Evolutionary conservation across 805 yeast genomes (phyloP).

Genomic region (Groenewaldozyma salmanticensis): DNA sequence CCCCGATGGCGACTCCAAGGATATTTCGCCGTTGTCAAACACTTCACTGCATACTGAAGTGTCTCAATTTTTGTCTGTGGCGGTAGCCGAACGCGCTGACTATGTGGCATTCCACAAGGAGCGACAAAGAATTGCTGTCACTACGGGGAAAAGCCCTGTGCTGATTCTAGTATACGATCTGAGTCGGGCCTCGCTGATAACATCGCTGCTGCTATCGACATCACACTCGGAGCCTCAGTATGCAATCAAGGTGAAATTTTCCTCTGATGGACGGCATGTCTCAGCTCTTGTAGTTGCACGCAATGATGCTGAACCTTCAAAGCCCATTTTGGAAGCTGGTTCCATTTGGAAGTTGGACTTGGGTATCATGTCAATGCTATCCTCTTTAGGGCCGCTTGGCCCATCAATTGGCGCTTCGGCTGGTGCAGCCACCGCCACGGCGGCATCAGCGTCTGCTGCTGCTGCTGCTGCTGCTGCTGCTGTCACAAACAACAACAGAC

Average conservation of each 20-base stretch:
- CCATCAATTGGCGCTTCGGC: background rate
- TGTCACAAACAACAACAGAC: background rate
- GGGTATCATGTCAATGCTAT: constrained; percentile 13
- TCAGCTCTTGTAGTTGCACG: constrained; percentile 9
- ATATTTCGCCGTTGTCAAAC: constrained; percentile 7
- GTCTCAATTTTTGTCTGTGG: constrained; percentile 14
- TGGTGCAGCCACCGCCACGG: constrained; percentile 1
- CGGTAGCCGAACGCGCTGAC: constrained; percentile 12
- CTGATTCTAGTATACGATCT: constrained; percentile 17
- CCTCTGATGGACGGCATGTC: constrained; percentile 15
- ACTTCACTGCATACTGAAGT: constrained; percentile 16
- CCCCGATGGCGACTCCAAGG: constrained; percentile 9
- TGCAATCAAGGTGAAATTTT: constrained; percentile 7
- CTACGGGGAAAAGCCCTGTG: constrained; percentile 1
- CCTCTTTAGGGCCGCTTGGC: background rate
- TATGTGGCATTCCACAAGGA: constrained; percentile 17
- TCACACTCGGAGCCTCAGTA: background rate
- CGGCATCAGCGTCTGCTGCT: background rate
- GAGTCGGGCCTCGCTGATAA: constrained; percentile 12
- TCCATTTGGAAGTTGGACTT: constrained; percentile 11
- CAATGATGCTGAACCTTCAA: constrained; percentile 1
- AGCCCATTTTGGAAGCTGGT: background rate
- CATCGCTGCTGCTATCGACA: constrained; percentile 9
- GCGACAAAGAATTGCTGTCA: constrained; percentile 17
- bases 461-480: background rate